Base-by-base conservation (phyloP, 345 rosid genomes). In the Syzygium aromaticum region DNA sequence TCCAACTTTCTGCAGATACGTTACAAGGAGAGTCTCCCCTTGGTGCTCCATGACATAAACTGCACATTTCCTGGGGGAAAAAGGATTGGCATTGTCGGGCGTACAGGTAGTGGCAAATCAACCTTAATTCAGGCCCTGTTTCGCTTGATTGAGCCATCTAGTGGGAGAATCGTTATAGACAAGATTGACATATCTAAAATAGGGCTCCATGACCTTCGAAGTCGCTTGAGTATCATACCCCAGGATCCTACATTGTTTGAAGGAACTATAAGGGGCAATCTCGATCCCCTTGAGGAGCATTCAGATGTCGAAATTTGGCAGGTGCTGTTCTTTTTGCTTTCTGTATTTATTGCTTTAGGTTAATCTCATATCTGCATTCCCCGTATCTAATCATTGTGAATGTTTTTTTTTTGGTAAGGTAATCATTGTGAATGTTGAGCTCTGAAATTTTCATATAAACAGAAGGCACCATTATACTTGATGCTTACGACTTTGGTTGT, bases 81-180 rank as follows among this genome's bases (percentile, higher is more conserved):
- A 87, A 98, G 96, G 90, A 98, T 96, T 87, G 99, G 99, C 77
- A 98, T 98, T 88, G 99, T 98, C 87, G 99, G 99, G 84, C 92
- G 99, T 87, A 98, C 99, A 8, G 99, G 99, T 86, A 98, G 99
- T 25, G 99, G 99, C 51, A 98, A 98, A 92, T 98, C 99, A 7
- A 98, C 99, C 10, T 85, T 98, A 92, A 96, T 96, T 91, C 99
- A 98, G 91, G 99, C 99, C 91, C 91, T 98, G 87, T 98, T 98
- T 89, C 93, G 99, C 88, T 91, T 98, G 89, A 95, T 98, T 63
- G 99, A 96, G 91, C 99, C 99, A 82, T 89, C 94, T 15, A 86
- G 91, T 87, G 99, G 99, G 88, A 95, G 87, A 88, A 96, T 98
- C 84, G 88, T 93, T n/a, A 93, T 98, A 86, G 99, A 98, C 95